Base-by-base conservation (phyloP, 345 rosid genomes). In the Nasturtium officinale region DNA sequence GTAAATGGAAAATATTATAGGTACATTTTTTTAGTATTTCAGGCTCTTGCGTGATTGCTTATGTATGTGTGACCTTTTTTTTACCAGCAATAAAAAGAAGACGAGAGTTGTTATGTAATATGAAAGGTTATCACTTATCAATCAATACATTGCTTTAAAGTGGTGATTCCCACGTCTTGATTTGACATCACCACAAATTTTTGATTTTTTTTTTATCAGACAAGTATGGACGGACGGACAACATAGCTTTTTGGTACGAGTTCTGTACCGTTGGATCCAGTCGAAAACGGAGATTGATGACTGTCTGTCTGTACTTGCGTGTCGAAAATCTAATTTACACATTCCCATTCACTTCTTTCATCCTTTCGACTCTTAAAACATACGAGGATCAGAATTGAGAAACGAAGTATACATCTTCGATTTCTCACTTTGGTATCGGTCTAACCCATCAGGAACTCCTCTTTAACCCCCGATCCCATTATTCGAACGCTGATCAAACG, bases 401-500 rank as follows among this genome's bases (percentile, higher is more conserved):
- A 38, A 65, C 20, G 76, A 77, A 65, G 80, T 48, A 57, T 61
- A 61, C 56, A 67, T 69, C 59, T 67, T 75, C 42, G 74, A 51
- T 60, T 59, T 75, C 61, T 71, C 80, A 32, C 57, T 65, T 40
- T 65, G 75, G 76, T 56, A 56, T 35, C 35, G 65, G 55, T 28
- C 25, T 26, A 43, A 61, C 33, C 33, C 64, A 16, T 61, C 48
- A 15, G 62, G 40, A 48, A 58, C 45, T 59, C 66, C 65, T 32
- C 51, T 15, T 37, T 73, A 54, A 64, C 75, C 82, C 28, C 55
- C 60, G 77, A 64, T 73, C 58, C 86, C 81, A 17, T 35, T 72
- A 55, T 83, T 84, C 1, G 80, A 67, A 53, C 81, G 78, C 48
- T 76, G 83, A 59, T 79, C 77, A 51, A 77, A 77, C 0, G 80